Conservation (phyloP, 1,284 basidiomycete genomes). For the Singerocomus inundabilis region DNA sequence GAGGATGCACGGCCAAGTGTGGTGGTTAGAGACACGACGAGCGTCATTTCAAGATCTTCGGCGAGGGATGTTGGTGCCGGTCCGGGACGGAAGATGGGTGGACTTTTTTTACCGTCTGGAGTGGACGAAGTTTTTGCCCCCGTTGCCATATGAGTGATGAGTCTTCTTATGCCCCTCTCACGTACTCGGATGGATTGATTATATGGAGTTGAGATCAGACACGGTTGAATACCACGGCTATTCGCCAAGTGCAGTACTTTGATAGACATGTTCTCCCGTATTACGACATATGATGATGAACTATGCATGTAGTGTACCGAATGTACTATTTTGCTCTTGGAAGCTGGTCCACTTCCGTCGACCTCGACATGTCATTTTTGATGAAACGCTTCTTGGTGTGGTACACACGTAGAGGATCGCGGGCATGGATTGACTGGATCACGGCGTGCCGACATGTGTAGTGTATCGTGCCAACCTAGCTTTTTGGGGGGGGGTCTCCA, state of each 20-base stretch:
- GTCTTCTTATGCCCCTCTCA: slow-evolving; percentile 17
- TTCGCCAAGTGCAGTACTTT: slow-evolving; percentile 8
- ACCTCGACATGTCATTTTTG: slow-evolving; percentile 7
- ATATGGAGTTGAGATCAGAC: slow-evolving; percentile 11
- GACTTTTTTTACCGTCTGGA: slow-evolving; percentile 10
- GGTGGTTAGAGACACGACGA: slow-evolving; percentile 38
- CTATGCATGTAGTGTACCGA: slow-evolving; percentile 24
- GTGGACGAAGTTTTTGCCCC: slow-evolving; percentile 26
- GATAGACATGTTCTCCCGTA: slow-evolving; percentile 4
- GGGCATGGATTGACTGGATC: too few species aligned
- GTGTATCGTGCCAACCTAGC: too few species aligned
- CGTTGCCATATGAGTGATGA: slow-evolving; percentile 30
- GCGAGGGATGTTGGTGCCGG: slow-evolving; percentile 29
- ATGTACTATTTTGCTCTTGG: slow-evolving; percentile 30
- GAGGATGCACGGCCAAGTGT: slow-evolving; percentile 38
- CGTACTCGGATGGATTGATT: slow-evolving; percentile 8
- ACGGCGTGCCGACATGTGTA: too few species aligned
- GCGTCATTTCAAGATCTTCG: slow-evolving; percentile 29
- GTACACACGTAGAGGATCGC: too few species aligned
- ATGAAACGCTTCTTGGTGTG: too few species aligned
- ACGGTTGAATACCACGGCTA: slow-evolving; percentile 17
- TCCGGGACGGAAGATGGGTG: slow-evolving; percentile 26
- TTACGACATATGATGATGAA: slow-evolving; percentile 12
- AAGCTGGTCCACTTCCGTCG: slow-evolving; percentile 26
- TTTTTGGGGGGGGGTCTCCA: too few species aligned